phyloP scores from a whole-genome alignment of 202 grass and related monocot species.

The Schoenoplectus triqueter region DNA sequence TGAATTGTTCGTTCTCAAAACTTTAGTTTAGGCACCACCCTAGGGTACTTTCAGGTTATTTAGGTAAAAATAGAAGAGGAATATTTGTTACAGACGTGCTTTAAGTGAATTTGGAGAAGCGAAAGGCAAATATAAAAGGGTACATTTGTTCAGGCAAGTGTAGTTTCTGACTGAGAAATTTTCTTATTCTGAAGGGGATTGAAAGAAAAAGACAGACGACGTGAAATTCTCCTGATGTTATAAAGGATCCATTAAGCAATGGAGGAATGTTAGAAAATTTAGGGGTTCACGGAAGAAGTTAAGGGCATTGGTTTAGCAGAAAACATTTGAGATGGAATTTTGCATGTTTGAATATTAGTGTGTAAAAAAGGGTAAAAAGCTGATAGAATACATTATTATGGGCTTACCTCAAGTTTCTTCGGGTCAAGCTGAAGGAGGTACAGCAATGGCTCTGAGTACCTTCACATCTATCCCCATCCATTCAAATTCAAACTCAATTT shows the following conservation, averaged over 20 bases:
- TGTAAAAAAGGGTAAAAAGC: background rate
- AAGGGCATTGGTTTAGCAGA: conserved; percentile 13
- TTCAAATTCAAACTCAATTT: conserved; percentile 17
- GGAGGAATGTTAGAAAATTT: conserved; percentile 9
- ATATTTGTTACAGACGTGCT: background rate
- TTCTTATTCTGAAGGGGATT: background rate
- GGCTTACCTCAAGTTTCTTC: conserved; percentile 72
- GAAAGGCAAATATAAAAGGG: too few relatives aligned
- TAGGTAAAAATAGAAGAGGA: conserved; percentile 35
- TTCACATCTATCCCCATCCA: conserved; percentile 43
- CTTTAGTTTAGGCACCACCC: conserved; percentile 22
- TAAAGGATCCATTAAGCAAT: background rate
- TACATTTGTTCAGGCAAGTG: too few relatives aligned
- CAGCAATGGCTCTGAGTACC: conserved; percentile 45
- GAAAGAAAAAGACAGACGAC: conserved; percentile 4
- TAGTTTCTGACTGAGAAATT: conserved; percentile 5
- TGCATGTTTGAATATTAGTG: conserved; percentile 12
- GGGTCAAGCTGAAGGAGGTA: conserved; percentile 50
- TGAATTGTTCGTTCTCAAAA: background rate
- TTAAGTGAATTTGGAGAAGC: background rate
- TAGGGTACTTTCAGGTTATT: conserved; percentile 15
- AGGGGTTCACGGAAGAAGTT: conserved; percentile 1
- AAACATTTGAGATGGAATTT: conserved; percentile 24
- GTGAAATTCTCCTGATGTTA: background rate
- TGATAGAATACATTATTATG: conserved; percentile 45